A percentile compares a stretch with the other conserved stretches of the same genome.
Conservation (phyloP, 805 yeast species). For the Ogataea pini region DNA sequence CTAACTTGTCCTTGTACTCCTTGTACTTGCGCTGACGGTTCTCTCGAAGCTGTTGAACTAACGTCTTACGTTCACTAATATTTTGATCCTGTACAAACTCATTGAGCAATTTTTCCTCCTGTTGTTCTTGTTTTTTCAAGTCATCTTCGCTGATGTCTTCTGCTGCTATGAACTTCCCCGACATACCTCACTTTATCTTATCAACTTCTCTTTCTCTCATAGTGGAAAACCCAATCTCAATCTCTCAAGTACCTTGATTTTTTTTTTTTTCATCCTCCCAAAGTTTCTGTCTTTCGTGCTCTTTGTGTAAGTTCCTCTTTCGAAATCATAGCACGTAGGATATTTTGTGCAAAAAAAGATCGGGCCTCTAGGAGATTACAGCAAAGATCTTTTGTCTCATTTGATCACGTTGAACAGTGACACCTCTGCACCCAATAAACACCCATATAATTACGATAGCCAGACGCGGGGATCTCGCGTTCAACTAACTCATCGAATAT, state of each 20-base stretch:
- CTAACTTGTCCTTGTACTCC: conserved; percentile 35
- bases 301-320: background rate
- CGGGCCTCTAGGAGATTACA: too few species aligned
- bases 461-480: conserved; percentile 2
- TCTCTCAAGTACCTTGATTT: too few species aligned
- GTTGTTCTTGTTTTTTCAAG: conserved; percentile 19
- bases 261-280: background rate
- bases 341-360: background rate
- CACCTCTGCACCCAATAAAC: background rate
- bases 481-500: background rate
- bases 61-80: conserved; percentile 38
- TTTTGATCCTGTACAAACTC: conserved; percentile 25
- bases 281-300: background rate
- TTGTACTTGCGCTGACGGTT: conserved; percentile 34
- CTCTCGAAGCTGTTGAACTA: conserved; percentile 44
- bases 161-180: conserved; percentile 25
- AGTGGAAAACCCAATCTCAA: conserved; percentile 4
- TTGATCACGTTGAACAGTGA: background rate
- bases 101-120: conserved; percentile 15
- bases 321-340: background rate
- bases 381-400: background rate
- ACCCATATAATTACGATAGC: background rate
- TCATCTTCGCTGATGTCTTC: conserved; percentile 23
- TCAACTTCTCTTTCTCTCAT: background rate
- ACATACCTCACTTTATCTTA: conserved; percentile 6